Base-by-base conservation (phyloP, 2,329 filamentous ascomycete species). In the Aspergillus sergii region DNA sequence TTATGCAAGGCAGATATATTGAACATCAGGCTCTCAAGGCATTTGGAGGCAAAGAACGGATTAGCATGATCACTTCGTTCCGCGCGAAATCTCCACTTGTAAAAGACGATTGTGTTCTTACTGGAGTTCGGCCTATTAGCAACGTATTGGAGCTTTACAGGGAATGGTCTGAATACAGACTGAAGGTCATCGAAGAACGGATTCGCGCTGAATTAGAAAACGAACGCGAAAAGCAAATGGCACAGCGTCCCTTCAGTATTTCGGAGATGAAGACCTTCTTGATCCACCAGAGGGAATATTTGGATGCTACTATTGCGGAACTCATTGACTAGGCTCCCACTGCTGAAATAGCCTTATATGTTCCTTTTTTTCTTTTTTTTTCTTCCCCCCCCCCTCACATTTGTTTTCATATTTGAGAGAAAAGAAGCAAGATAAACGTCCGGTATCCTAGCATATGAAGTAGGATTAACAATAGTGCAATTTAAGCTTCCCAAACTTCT, bases 1-100 rank as follows among this genome's bases (percentile, higher is more conserved):
- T 60, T 9, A 60, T 60, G 59, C 59, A 60, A 39, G 59, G 59
- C 4, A 41, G 59, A 10, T 60, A 60, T 19, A 39, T 60, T 23
- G 59, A 60, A 16, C 59, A 60, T 8, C 51, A 56, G 19, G 53
- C 51, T 1, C 23, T 60, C 8, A 60, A 57, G 23, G 26, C 59
- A 1, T 16, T 57, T n/a, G 59, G 59, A 3, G 59, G 59, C 9
- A 41, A 28, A 9, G 59, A 60, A 16, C 41, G 59, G 6, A 60
- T 60, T 19, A 60, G 51, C 14, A 56, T 57, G 53, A 43, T 60
- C 4, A 60, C 43, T 1, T 16, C 43, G 2, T 58, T 58, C 21
- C 57, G 56, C 19, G 39, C 43, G 6, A 26, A 28, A n/a, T 32
- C 43, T 26, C 32, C 43, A 3, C 34, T 28, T 8, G 11, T 39